Conservation (phyloP, 164 flowering plant species). For the Liquidambar formosana region DNA sequence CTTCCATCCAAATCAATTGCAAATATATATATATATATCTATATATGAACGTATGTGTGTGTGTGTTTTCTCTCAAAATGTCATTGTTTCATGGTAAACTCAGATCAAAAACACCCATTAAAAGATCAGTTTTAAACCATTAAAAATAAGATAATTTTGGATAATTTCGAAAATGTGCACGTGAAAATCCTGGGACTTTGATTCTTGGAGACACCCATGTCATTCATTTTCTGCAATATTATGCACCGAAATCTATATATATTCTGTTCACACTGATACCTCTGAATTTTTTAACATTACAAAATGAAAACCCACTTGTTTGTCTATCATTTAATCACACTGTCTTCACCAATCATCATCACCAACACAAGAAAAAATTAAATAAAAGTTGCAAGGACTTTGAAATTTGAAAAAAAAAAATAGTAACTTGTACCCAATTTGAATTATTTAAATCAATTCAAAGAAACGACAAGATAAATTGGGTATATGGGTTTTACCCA, state of each 20-base stretch:
- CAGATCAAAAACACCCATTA: not conserved
- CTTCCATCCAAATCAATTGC: conserved; percentile 14
- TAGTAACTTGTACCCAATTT: not conserved
- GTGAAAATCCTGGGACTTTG: not conserved
- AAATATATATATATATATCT: too few species aligned
- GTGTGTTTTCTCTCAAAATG: too few species aligned
- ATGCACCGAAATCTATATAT: not conserved
- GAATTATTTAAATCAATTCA: not conserved
- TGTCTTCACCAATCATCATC: not conserved
- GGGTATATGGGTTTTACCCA: not conserved
- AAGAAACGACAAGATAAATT: not conserved
- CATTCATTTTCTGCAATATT: not conserved
- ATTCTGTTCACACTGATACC: not conserved
- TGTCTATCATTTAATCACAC: not conserved
- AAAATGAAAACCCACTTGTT: not conserved
- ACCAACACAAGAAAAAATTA: not conserved
- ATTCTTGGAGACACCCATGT: not conserved
- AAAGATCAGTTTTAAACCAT: not conserved
- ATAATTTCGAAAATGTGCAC: not conserved
- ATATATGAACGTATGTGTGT: too few species aligned
- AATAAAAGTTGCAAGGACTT: not conserved
- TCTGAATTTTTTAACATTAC: not conserved
- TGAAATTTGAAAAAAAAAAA: not conserved
- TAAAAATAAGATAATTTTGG: not conserved
- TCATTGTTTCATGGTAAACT: conserved; percentile 2